Base-by-base conservation (phyloP, 768 basidiomycete species). In the Mrakia frigida region DNA sequence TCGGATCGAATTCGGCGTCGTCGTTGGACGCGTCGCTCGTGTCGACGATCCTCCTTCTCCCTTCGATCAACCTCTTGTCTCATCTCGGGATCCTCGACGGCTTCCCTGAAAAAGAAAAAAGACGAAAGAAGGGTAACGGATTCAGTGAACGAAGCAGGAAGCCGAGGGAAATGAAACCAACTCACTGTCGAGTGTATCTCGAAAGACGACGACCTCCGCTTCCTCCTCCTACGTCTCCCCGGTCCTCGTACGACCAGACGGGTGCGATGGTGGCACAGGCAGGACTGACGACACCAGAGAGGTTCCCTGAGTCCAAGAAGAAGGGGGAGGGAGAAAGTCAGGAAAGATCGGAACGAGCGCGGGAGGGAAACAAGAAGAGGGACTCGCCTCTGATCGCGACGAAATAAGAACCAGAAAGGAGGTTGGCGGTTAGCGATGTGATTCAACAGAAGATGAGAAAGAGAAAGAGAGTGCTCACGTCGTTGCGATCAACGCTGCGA, bases 241-340 rank as follows among this genome's bases (percentile, higher is more conserved):
- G 73, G 25, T 74, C 73, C 43, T 74, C 73, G 65, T 74, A 74
- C 4, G n/a, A 31, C 73, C 73, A 74, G 4, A 68, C 61, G 1
- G 73, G 73, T 1, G 61, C 73, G 33, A 74, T 74, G 7, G 73
- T 52, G 0, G 73, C 73, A 21, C 33, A 46, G 4, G 63, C 25
- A 10, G 73, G 73, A 21, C 43, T 50, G 21, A 68, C 43, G 31
- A 60, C 43, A 2, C 73, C 73, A n/a, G 65, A 46, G 16, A 74
- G 60, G 52, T 74, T 74, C 10, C 73, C 73, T 28, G 67, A 28
- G 16, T 14, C 0, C 11, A 14, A 0, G 13, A 25, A 56, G 56
- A 56, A 56, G 7, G 28, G n/a, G 16, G 23, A 10, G 52, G 25
- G 28, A 2, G 5, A 28, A 56, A 28, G 28, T 53, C 52, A 53